Conservation (phyloP, 306 rosid genomes). For the Pyrus pyrifolia region DNA sequence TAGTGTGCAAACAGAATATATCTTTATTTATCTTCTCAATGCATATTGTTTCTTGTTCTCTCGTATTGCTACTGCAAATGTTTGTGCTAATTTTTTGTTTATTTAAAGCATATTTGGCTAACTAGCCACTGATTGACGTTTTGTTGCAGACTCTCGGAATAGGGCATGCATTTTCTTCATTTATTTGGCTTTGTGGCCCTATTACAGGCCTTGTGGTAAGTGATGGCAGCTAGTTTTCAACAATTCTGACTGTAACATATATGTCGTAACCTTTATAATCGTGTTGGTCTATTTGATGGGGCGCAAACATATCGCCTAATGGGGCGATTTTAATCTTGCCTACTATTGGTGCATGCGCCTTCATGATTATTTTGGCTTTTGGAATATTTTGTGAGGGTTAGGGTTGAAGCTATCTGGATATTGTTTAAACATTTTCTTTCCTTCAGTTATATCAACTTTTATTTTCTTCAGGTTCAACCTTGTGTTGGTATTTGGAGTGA, state of each 20-base stretch:
- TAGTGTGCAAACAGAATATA: neutral
- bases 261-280: neutral
- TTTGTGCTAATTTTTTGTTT: neutral
- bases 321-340: neutral
- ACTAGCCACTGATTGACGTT: constrained; percentile 10
- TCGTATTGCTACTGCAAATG: no score
- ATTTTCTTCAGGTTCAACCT: constrained; percentile 61
- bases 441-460: neutral
- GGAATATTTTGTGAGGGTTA: neutral
- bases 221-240: constrained; percentile 6
- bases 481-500: constrained; percentile 97
- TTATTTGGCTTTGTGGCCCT: constrained; percentile 99
- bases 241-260: neutral
- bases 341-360: neutral
- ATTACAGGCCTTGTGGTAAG: constrained; percentile 99
- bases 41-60: neutral
- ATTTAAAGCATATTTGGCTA: constrained; percentile 9
- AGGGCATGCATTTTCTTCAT: constrained; percentile 95
- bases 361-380: neutral
- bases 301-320: neutral
- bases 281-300: neutral
- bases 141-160: constrained; percentile 91
- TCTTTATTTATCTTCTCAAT: neutral
- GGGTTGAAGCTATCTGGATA: neutral
- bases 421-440: neutral